Conservation (phyloP, 2,329 filamentous ascomycete species). For the Metarhizium rileyi region DNA sequence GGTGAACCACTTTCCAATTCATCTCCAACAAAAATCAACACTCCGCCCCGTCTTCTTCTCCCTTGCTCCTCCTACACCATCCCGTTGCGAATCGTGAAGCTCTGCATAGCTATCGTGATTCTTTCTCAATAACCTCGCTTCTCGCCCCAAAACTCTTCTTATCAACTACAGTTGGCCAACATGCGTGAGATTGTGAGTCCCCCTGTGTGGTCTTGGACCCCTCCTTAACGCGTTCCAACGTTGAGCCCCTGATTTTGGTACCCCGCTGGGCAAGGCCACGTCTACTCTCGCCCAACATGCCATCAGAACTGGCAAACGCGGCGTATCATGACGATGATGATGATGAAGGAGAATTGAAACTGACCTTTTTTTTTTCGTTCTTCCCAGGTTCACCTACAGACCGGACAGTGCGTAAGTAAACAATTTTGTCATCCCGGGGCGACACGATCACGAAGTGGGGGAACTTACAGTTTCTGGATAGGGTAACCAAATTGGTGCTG, state of each 20-base stretch:
- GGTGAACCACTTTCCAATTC: constrained; percentile 17
- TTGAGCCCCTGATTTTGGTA: constrained; percentile 25
- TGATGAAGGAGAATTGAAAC: too few species aligned
- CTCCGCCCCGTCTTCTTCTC: constrained; percentile 12
- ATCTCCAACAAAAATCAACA: constrained; percentile 18
- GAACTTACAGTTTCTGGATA: constrained; percentile 37
- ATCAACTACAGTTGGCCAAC: constrained; percentile 27
- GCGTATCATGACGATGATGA: constrained; percentile 16
- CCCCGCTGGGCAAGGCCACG: constrained; percentile 20
- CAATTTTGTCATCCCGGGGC: background rate
- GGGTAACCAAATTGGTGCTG: constrained; percentile 99
- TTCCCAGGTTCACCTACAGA: constrained; percentile 94
- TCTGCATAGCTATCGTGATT: constrained; percentile 23
- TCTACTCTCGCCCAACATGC: background rate
- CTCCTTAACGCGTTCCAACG: constrained; percentile 30
- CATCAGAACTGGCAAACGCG: background rate
- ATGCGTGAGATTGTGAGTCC: constrained; percentile 62
- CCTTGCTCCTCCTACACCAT: constrained; percentile 16
- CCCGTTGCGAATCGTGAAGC: constrained; percentile 22
- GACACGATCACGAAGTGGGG: constrained; percentile 5
- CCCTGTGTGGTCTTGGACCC: constrained; percentile 9
- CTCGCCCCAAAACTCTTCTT: constrained; percentile 14
- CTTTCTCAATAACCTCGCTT: constrained; percentile 9
- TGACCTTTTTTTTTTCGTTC: constrained; percentile 41
- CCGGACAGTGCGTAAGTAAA: constrained; percentile 87